phyloP scores from a whole-genome alignment of 2,329 filamentous ascomycete species.

The Apiospora saccharicola region DNA sequence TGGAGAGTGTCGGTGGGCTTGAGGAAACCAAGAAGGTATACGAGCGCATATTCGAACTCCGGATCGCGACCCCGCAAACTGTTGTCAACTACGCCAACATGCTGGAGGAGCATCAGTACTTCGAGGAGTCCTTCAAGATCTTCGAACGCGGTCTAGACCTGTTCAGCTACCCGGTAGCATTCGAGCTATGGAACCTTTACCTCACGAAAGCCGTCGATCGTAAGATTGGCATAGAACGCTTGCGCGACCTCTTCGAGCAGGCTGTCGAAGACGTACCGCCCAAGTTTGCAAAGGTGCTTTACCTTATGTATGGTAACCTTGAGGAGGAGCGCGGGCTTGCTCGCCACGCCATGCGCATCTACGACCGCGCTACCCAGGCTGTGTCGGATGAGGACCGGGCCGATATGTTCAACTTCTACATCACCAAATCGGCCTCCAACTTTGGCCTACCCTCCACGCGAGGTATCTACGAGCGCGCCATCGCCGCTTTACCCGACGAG shows the following conservation, averaged over 20 bases:
- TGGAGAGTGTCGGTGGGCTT: conserved; percentile 89
- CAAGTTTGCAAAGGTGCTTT: conserved; percentile 94
- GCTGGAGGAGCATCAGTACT: conserved; percentile 92
- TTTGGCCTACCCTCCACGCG: conserved; percentile 95
- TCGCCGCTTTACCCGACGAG: conserved; percentile 88
- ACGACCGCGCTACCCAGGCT: conserved; percentile 93
- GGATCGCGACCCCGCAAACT: conserved; percentile 96
- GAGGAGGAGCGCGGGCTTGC: conserved; percentile 96
- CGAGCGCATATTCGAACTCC: conserved; percentile 96
- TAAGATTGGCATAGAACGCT: conserved; percentile 91
- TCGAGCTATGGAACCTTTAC: conserved; percentile 98
- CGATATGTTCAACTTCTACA: conserved; percentile 99
- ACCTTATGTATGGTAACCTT: conserved; percentile 97
- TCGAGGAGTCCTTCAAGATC: conserved; percentile 96
- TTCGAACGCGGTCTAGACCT: conserved; percentile 96
- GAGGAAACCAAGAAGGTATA: conserved; percentile 95
- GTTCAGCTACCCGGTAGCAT: conserved; percentile 98
- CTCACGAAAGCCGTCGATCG: conserved; percentile 96
- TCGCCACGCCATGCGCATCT: conserved; percentile 97
- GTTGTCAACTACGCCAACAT: conserved; percentile 98
- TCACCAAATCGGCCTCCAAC: conserved; percentile 97
- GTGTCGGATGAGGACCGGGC: conserved; percentile 94
- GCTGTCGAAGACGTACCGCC: conserved; percentile 93
- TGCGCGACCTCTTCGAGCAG: conserved; percentile 96
- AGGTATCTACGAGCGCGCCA: conserved; percentile 95